Conservation (phyloP, 371 early-diverging fungal genomes). For the Homolaphlyctis polyrhiza region DNA sequence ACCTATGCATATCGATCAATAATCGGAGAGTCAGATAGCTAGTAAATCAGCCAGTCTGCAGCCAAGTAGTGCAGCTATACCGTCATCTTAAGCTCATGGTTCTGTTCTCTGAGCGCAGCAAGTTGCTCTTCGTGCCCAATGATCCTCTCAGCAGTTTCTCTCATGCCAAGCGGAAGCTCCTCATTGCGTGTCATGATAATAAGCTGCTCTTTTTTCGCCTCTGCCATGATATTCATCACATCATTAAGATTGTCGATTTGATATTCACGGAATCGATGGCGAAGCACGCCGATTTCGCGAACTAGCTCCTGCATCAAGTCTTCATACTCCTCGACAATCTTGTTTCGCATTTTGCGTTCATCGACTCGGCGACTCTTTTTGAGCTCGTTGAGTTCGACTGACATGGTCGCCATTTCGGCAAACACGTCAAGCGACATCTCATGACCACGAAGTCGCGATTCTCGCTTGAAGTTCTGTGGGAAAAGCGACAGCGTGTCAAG, state of each 20-base stretch:
- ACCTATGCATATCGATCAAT: slow-evolving; percentile 15
- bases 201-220: slow-evolving; percentile 50
- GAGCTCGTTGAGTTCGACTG: slow-evolving; percentile 42
- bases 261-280: slow-evolving; percentile 48
- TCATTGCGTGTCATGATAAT: slow-evolving; percentile 22
- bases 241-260: slow-evolving; percentile 46
- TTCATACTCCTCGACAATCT: slow-evolving; percentile 49
- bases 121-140: slow-evolving; percentile 40
- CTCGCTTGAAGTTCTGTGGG: slow-evolving; percentile 27
- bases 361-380: slow-evolving; percentile 37
- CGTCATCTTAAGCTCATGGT: slow-evolving; percentile 49
- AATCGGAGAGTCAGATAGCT: too few species aligned
- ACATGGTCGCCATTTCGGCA: slow-evolving; percentile 31
- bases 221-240: slow-evolving; percentile 41
- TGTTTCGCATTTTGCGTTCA: slow-evolving; percentile 37
- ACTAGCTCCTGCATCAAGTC: slow-evolving; percentile 48
- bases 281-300: slow-evolving; percentile 40
- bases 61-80: slow-evolving; percentile 11
- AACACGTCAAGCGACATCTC: slow-evolving; percentile 28
- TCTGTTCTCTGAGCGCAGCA: slow-evolving; percentile 31
- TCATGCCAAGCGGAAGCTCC: slow-evolving; percentile 30
- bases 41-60: not conserved
- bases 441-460: slow-evolving; percentile 35
- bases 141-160: slow-evolving; percentile 24
- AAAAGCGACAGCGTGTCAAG: not conserved